These are phyloP conservation scores for Ustilago lituana DNA, from an alignment of 1,284 basidiomycete genomes.

Conservation along the genomic window DNA sequence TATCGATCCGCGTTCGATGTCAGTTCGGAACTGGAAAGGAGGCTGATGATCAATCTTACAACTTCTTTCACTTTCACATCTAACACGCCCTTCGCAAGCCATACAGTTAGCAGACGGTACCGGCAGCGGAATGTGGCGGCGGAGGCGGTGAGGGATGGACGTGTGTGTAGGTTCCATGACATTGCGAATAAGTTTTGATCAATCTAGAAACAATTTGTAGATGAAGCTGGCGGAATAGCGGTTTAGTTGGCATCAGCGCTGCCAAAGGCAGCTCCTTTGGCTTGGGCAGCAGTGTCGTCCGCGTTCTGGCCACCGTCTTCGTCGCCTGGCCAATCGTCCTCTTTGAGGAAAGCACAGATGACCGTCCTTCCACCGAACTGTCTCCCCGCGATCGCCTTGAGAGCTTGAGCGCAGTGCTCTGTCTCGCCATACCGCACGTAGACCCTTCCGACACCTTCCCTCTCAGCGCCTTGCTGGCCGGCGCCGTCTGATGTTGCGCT, in stretches of 20 bases:
- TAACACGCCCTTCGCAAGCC: too few relatives aligned
- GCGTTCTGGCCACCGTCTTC: conserved; percentile 59
- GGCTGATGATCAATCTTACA: too few relatives aligned
- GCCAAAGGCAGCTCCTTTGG: conserved; percentile 42
- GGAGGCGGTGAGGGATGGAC: too few relatives aligned
- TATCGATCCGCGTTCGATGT: too few relatives aligned
- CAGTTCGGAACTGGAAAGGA: too few relatives aligned
- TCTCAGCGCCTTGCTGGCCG: conserved; percentile 76
- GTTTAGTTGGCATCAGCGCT: conserved; percentile 4
- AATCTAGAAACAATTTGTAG: too few relatives aligned
- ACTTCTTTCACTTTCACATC: too few relatives aligned
- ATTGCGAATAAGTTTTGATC: background rate
- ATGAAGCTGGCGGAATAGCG: background rate
- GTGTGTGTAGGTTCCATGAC: too few relatives aligned
- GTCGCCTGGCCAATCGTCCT: conserved; percentile 62
- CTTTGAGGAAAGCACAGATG: conserved; percentile 68
- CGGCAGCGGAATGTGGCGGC: too few relatives aligned
- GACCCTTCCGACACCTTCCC: conserved; percentile 89
- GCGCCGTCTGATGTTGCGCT: conserved; percentile 70
- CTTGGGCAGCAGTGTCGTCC: conserved; percentile 51
- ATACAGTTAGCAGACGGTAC: too few relatives aligned
- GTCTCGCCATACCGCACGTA: conserved; percentile 83
- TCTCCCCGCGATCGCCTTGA: conserved; percentile 86
- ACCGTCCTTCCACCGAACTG: conserved; percentile 92
- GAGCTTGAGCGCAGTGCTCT: conserved; percentile 75